Evolutionary conservation across 352 stramenopile genomes (phyloP).

Genomic region (Phytophthora parvispora): DNA sequence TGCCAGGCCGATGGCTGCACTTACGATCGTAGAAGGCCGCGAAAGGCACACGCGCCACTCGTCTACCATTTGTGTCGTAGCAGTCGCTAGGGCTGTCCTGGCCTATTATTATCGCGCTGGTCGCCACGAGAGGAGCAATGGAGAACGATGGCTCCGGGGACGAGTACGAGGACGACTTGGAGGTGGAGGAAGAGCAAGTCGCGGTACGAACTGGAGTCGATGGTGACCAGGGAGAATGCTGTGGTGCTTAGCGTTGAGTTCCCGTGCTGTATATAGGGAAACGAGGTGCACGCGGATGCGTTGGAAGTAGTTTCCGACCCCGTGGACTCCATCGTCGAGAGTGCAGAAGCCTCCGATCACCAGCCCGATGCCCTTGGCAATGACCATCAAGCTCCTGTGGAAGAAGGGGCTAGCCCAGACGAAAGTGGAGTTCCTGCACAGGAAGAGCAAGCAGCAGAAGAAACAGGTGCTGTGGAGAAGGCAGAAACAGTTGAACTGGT

Average conservation of each 20-base stretch:
- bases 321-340: not conserved
- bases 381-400: too few species aligned
- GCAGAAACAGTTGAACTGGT: not conserved
- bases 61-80: not conserved
- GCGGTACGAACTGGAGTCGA: not conserved
- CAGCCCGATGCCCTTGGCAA: not conserved
- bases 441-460: not conserved
- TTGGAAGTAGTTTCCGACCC: conserved; percentile 3
- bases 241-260: not conserved
- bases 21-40: not conserved
- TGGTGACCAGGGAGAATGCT: not conserved
- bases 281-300: not conserved
- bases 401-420: not conserved
- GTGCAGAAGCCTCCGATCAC: not conserved
- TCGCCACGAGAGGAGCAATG: not conserved
- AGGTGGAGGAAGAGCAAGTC: conserved; percentile 1
- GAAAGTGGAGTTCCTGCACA: not conserved
- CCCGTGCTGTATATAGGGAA: not conserved
- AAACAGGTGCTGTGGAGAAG: not conserved
- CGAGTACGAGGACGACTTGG: conserved; percentile 17
- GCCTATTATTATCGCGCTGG: conserved; percentile 24
- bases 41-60: conserved; percentile 6
- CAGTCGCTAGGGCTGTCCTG: not conserved
- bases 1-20: not conserved
- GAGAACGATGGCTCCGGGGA: conserved; percentile 2